A percentile compares a stretch with the other conserved stretches of the same genome.
These are phyloP conservation scores for Cercospora zeae-maydis DNA, from an alignment of 2,329 filamentous ascomycete species.

Conservation along the genomic window DNA sequence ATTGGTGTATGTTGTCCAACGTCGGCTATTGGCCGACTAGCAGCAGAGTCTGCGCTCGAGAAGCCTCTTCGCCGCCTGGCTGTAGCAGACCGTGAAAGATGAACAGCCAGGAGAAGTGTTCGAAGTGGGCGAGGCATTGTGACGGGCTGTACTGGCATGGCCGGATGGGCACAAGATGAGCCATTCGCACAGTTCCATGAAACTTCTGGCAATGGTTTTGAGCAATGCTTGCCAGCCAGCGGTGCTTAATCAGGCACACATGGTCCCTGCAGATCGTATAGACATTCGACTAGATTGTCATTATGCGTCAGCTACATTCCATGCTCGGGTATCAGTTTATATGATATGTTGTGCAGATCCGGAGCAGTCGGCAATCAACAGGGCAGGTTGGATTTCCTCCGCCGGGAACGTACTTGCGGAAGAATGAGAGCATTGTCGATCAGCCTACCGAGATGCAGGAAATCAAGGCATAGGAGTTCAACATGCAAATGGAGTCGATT, in stretches of 20 bases:
- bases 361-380: neutral
- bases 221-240: neutral
- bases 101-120: neutral
- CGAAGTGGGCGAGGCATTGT: neutral
- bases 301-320: too few species aligned
- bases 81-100: neutral
- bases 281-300: neutral
- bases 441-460: neutral
- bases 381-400: neutral
- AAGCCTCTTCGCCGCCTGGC: neutral
- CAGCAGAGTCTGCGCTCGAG: neutral
- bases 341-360: neutral
- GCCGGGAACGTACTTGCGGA: neutral
- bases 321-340: neutral
- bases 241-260: neutral
- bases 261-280: neutral
- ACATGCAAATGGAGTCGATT: neutral
- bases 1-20: neutral
- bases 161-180: too few species aligned
- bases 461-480: neutral
- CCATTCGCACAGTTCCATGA: neutral
- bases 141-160: neutral
- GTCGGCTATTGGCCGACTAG: neutral
- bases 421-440: neutral
- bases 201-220: neutral